phyloP scores from a whole-genome alignment of 441 rosid genomes.

The Erodium chrysanthum region DNA sequence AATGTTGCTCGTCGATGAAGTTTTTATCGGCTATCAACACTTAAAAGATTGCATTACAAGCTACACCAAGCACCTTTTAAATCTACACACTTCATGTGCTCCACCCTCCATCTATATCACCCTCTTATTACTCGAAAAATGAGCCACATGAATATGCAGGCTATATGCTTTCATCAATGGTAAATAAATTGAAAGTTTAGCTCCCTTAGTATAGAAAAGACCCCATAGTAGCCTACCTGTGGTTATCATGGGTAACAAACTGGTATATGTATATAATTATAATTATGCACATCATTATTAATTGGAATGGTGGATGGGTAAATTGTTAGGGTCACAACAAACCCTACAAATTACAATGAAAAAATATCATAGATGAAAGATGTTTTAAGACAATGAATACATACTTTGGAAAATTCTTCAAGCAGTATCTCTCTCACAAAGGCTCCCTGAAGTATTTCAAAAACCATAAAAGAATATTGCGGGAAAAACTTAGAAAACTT shows the following conservation, averaged over 20 bases:
- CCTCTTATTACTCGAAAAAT: background rate
- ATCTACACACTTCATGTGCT: no score
- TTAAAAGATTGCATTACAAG: no score
- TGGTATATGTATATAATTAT: no score
- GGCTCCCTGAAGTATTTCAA: constrained; percentile 50
- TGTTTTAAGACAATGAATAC: constrained; percentile 14
- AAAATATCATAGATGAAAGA: constrained; percentile 9
- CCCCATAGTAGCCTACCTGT: background rate
- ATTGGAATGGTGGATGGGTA: background rate
- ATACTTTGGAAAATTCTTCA: constrained; percentile 80
- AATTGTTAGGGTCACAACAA: background rate
- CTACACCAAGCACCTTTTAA: no score
- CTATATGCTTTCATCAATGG: background rate
- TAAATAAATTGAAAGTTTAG: background rate
- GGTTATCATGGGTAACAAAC: background rate
- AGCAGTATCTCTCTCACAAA: constrained; percentile 83
- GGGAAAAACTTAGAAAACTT: background rate
- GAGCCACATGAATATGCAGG: background rate
- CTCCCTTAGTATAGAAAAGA: background rate
- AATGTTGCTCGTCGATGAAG: no score
- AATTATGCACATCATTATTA: background rate
- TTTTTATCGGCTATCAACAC: no score
- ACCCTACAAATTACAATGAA: background rate
- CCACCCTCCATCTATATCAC: background rate
- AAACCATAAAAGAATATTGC: background rate